Evolutionary conservation across 164 flowering plant genomes (phyloP).

Genomic region (Vitis amurensis): DNA sequence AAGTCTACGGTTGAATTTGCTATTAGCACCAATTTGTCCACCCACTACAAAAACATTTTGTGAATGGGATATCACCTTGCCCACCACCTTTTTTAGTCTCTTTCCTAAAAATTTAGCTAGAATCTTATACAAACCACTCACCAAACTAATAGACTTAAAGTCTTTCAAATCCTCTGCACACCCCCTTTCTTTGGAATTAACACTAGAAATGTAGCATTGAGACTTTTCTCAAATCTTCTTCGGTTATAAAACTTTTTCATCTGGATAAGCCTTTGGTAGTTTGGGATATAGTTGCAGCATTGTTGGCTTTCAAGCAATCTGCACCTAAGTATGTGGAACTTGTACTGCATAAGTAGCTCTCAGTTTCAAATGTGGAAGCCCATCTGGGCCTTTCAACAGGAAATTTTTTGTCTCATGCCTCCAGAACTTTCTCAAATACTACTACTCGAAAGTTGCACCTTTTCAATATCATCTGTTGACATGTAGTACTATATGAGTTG

Average conservation of each 20-base stretch:
- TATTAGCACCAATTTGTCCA: too few relatives aligned
- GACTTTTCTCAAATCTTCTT: too few relatives aligned
- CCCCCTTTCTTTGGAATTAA: too few relatives aligned
- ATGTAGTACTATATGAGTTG: conserved; percentile 48
- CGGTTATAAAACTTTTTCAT: not conserved
- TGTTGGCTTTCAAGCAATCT: conserved; percentile 59
- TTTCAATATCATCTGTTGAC: conserved; percentile 67
- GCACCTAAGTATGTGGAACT: conserved; percentile 47
- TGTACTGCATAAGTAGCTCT: conserved; percentile 62
- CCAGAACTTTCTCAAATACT: conserved; percentile 26
- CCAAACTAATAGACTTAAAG: too few relatives aligned
- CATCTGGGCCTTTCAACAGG: conserved; percentile 20
- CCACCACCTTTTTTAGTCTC: too few relatives aligned
- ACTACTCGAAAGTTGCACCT: conserved; percentile 70
- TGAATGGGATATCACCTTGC: too few relatives aligned
- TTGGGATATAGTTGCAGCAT: conserved; percentile 80
- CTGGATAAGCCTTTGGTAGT: conserved; percentile 51
- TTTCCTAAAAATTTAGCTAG: too few relatives aligned
- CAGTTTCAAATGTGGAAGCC: conserved; percentile 26
- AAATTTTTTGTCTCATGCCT: conserved; percentile 29
- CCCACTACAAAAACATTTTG: too few relatives aligned
- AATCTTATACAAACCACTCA: too few relatives aligned
- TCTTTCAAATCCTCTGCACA: too few relatives aligned
- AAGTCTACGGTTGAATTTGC: too few relatives aligned
- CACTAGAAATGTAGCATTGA: too few relatives aligned